These are phyloP conservation scores for Zalerion maritima DNA, from an alignment of 495 filamentous ascomycete genomes.

Conservation along the genomic window DNA sequence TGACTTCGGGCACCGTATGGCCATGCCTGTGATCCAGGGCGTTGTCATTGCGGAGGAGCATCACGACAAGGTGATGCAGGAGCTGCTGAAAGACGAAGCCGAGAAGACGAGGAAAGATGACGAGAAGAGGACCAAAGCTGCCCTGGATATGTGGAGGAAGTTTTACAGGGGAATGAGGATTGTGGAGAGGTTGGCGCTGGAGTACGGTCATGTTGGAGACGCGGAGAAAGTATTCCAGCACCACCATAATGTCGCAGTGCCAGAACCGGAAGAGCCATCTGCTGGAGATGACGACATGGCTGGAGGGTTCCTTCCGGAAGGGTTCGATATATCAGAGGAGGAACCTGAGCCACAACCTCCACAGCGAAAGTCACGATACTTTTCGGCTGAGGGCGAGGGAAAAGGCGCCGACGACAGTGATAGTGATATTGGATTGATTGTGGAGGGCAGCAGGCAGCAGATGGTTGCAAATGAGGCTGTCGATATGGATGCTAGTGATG, in stretches of 20 bases:
- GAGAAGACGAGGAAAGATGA: constrained; percentile 68
- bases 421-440: too few relatives aligned
- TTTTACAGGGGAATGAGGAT: constrained; percentile 77
- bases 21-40: constrained; percentile 79
- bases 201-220: constrained; percentile 49
- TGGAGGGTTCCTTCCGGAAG: constrained; percentile 42
- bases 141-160: constrained; percentile 69
- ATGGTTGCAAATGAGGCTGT: too few relatives aligned
- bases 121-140: constrained; percentile 61
- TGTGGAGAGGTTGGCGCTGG: constrained; percentile 57
- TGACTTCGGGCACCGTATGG: constrained; percentile 87
- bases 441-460: too few relatives aligned
- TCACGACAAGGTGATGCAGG: constrained; percentile 58
- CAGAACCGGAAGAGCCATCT: constrained; percentile 7
- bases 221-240: constrained; percentile 25
- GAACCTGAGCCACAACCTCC: constrained; percentile 12
- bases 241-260: constrained; percentile 11
- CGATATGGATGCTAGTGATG: too few relatives aligned
- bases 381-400: constrained; percentile 20
- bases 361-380: constrained; percentile 24
- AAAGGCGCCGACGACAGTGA: constrained; percentile 19
- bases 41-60: constrained; percentile 78
- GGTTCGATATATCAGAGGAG: constrained; percentile 28
- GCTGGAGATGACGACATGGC: constrained; percentile 30
- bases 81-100: constrained; percentile 67